phyloP scores from a whole-genome alignment of 768 basidiomycete species.

The Termitomyces sp. region DNA sequence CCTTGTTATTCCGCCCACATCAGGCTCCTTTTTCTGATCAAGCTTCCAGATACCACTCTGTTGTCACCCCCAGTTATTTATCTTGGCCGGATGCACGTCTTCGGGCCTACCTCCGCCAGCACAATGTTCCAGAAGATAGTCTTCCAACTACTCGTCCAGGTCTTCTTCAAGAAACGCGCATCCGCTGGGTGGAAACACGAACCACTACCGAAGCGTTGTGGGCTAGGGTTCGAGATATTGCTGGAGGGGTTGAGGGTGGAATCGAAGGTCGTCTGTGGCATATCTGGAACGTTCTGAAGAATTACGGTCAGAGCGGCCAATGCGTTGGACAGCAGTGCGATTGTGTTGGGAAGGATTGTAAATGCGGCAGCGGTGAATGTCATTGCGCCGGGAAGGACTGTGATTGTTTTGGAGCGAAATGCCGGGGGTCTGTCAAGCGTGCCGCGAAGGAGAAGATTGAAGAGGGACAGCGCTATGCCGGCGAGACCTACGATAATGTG shows the following conservation, averaged over 20 bases:
- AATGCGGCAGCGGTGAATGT: neutral
- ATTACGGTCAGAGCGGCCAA: slow-evolving; percentile 18
- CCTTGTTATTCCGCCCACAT: slow-evolving; percentile 4
- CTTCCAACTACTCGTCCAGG: slow-evolving; percentile 64
- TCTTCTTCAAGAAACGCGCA: slow-evolving; percentile 75
- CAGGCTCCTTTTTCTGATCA: neutral
- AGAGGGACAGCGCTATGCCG: slow-evolving; percentile 18
- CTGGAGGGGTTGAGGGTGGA: slow-evolving; percentile 62
- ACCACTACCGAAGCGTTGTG: slow-evolving; percentile 54
- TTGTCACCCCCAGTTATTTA: slow-evolving; percentile 58
- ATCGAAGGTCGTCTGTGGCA: slow-evolving; percentile 72
- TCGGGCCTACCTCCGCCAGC: slow-evolving; percentile 80
- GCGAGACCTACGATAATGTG: slow-evolving; percentile 22
- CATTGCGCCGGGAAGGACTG: slow-evolving; percentile 4
- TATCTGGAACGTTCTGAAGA: slow-evolving; percentile 39
- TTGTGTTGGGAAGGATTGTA: slow-evolving; percentile 4
- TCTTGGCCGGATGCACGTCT: slow-evolving; percentile 93
- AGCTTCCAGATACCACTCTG: slow-evolving; percentile 41
- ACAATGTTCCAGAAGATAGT: slow-evolving; percentile 64
- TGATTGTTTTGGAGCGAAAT: slow-evolving; percentile 11
- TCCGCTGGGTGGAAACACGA: slow-evolving; percentile 71
- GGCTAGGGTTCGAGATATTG: slow-evolving; percentile 55
- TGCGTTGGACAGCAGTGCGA: slow-evolving; percentile 18
- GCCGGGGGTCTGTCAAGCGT: neutral
- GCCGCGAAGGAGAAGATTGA: slow-evolving; percentile 26